A percentile compares a stretch with the other conserved stretches of the same genome.
These are phyloP conservation scores for Starmera caribaea DNA, from an alignment of 805 yeast genomes.

Conservation along the genomic window DNA sequence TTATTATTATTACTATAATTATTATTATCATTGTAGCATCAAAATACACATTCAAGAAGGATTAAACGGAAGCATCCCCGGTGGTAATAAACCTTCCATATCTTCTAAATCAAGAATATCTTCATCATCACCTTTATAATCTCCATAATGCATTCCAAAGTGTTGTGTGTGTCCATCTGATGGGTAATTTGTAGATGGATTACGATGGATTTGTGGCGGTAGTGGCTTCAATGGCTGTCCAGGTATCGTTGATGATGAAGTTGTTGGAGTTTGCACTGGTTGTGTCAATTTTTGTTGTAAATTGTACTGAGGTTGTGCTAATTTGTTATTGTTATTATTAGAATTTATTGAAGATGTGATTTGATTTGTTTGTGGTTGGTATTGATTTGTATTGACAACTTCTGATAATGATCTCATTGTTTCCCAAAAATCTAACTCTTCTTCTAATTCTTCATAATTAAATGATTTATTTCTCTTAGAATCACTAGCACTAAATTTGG, in stretches of 20 bases:
- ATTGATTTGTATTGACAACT: conserved; percentile 15
- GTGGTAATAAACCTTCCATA: conserved; percentile 6
- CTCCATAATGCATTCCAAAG: conserved; percentile 2
- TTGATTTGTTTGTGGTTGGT: conserved; percentile 6
- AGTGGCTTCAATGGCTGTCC: no score
- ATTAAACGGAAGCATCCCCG: conserved; percentile 14
- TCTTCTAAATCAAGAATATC: conserved; percentile 10
- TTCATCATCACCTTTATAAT: conserved; percentile 7
- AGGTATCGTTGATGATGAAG: not conserved
- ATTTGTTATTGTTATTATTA: not conserved
- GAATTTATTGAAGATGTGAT: not conserved
- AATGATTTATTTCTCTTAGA: conserved; percentile 8
- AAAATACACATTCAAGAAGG: conserved; percentile 10
- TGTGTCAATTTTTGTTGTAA: no score
- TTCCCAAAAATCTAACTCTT: conserved; percentile 65
- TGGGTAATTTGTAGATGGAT: not conserved
- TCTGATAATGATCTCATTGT: conserved; percentile 50
- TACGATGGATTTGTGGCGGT: not conserved
- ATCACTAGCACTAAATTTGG: conserved; percentile 6
- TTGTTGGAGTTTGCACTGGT: no score
- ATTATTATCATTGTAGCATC: not conserved
- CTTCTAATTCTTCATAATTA: conserved; percentile 41
- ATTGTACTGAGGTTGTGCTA: not conserved
- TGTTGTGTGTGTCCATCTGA: not conserved
- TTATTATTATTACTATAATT: not conserved